Evolutionary conservation across 306 rosid genomes (phyloP).

Genomic region (Gynostemma pentaphyllum): DNA sequence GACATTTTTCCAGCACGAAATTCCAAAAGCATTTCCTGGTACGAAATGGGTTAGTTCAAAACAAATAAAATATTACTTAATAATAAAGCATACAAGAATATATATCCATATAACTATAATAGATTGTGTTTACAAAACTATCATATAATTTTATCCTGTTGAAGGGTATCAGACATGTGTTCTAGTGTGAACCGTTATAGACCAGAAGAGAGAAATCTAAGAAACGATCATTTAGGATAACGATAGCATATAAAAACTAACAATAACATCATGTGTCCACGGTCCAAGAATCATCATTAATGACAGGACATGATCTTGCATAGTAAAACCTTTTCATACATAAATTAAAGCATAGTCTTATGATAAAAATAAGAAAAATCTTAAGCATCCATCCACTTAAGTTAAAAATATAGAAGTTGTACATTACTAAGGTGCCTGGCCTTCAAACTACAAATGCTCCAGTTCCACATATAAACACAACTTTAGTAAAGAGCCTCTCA

Average conservation of each 20-base stretch:
- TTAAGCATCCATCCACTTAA: neutral
- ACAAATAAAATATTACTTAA: neutral
- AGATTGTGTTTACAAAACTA: neutral
- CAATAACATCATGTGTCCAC: neutral
- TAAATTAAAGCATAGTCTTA: neutral
- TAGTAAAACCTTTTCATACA: neutral
- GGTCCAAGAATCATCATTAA: neutral
- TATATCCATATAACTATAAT: neutral
- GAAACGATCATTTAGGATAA: neutral
- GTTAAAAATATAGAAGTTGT: neutral
- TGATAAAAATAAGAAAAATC: neutral
- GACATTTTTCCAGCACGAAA: conserved; percentile 93
- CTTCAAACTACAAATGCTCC: neutral
- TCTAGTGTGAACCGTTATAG: neutral
- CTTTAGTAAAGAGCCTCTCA: neutral
- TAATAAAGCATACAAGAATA: neutral
- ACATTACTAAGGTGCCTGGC: neutral
- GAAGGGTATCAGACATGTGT: neutral
- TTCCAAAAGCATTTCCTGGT: conserved; percentile 75
- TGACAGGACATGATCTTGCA: neutral
- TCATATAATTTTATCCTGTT: neutral
- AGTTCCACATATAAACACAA: neutral
- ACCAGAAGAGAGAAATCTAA: no score
- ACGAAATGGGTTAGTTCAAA: neutral
- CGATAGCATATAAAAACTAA: neutral